These are phyloP conservation scores for Rhinocladiella mackenziei DNA, from an alignment of 2,329 filamentous ascomycete genomes.

Conservation along the genomic window DNA sequence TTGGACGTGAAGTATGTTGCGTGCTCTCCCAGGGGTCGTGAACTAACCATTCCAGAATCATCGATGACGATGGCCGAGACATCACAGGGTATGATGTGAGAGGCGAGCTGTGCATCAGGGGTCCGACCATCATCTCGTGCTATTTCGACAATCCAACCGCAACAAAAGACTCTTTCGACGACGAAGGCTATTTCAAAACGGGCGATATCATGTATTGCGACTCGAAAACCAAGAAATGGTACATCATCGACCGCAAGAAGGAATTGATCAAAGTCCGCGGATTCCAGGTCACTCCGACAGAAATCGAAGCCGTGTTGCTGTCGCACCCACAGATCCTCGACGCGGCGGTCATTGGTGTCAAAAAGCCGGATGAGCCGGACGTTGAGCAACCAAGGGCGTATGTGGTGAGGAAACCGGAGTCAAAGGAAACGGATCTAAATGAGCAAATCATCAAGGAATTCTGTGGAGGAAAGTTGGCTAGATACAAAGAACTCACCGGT, in stretches of 20 bases:
- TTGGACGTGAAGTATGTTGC: conserved; percentile 21
- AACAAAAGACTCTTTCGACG: conserved; percentile 35
- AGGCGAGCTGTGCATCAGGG: conserved; percentile 47
- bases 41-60: conserved; percentile 34
- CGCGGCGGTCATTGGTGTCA: conserved; percentile 47
- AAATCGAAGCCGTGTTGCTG: conserved; percentile 45
- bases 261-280: conserved; percentile 30
- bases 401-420: conserved; percentile 42
- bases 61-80: conserved; percentile 55
- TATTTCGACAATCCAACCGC: conserved; percentile 40
- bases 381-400: conserved; percentile 39
- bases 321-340: conserved; percentile 44
- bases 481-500: conserved; percentile 60
- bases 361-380: conserved; percentile 32
- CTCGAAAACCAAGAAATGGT: conserved; percentile 57
- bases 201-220: conserved; percentile 60
- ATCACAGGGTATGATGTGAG: conserved; percentile 49
- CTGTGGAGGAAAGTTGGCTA: conserved; percentile 47
- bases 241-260: conserved; percentile 58
- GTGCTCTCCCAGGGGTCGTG: background rate
- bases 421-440: conserved; percentile 37
- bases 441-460: conserved; percentile 42
- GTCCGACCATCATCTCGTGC: conserved; percentile 36
- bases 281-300: conserved; percentile 48
- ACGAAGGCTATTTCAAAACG: conserved; percentile 54